A percentile compares a stretch with the other conserved stretches of the same genome.
Evolutionary conservation across 768 basidiomycete species (phyloP).

Genomic region (Tricholoma flavovirens): DNA sequence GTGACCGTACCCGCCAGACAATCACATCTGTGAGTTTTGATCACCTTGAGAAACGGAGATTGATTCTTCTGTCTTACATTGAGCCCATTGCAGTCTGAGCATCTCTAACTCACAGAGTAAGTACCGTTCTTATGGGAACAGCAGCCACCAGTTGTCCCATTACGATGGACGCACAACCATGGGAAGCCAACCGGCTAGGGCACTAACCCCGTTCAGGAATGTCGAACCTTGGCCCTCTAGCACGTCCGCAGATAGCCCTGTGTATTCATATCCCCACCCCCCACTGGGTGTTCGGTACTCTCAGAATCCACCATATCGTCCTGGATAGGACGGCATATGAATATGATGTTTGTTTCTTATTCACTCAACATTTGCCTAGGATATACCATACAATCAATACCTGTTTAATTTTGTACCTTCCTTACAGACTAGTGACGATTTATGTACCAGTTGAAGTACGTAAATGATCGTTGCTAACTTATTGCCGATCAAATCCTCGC

Average conservation of each 20-base stretch:
- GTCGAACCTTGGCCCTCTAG: neutral
- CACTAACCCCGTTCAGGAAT: neutral
- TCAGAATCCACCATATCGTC: neutral
- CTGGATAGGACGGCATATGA: neutral
- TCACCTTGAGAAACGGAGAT: neutral
- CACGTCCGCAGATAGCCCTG: neutral
- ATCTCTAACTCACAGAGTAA: neutral
- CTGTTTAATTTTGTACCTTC: neutral
- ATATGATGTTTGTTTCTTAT: neutral
- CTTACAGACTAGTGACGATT: too few relatives aligned
- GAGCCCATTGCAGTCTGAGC: neutral
- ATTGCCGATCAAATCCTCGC: neutral
- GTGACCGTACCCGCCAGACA: constrained; percentile 10
- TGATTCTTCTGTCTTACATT: neutral
- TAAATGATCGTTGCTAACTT: neutral
- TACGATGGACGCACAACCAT: neutral
- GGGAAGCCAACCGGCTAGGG: too few relatives aligned
- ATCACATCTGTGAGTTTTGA: constrained; percentile 12
- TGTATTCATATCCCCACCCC: neutral
- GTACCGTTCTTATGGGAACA: neutral
- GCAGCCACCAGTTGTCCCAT: neutral
- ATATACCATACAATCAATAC: too few relatives aligned
- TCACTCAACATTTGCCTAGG: too few relatives aligned
- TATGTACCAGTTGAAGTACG: too few relatives aligned
- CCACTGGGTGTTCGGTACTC: neutral